Percentiles rank a stretch among this genome's conserved stretches.
Conservation (phyloP, 805 yeast genomes). For the Kodamaea jinghongensis region DNA sequence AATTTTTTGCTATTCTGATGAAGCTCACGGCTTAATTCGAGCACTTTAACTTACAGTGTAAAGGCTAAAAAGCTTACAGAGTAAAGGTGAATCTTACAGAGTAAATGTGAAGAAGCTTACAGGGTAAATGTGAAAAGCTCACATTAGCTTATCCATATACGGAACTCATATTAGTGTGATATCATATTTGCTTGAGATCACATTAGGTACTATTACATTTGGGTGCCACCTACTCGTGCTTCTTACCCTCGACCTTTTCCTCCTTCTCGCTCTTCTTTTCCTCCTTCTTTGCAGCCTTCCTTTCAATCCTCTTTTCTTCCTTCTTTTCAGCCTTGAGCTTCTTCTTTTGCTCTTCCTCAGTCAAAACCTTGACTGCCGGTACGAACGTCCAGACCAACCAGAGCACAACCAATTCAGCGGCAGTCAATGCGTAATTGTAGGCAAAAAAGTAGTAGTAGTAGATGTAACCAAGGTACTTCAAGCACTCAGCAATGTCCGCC, state of each 20-base stretch:
- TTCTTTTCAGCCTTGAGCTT: not conserved
- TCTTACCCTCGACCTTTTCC: not conserved
- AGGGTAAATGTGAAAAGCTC: too few relatives aligned
- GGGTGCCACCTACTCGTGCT: not conserved
- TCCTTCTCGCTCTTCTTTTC: not conserved
- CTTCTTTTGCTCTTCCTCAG: not conserved
- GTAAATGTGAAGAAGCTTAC: too few relatives aligned
- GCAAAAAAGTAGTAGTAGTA: not conserved
- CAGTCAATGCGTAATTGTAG: not conserved
- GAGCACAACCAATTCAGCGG: constrained; percentile 9
- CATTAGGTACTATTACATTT: not conserved
- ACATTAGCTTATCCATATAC: too few relatives aligned
- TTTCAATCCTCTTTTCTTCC: not conserved
- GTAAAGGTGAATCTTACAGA: too few relatives aligned
- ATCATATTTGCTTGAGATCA: not conserved
- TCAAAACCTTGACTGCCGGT: not conserved
- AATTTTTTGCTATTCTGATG: too few relatives aligned
- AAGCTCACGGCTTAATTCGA: too few relatives aligned
- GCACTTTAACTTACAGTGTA: too few relatives aligned
- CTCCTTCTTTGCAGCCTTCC: not conserved
- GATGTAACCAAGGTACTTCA: constrained; percentile 1
- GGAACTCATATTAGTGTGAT: too few relatives aligned
- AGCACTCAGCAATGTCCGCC: constrained; percentile 12
- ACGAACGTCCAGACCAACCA: constrained; percentile 13
- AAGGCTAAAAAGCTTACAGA: too few relatives aligned